These are phyloP conservation scores for Wickerhamomyces alni DNA, from an alignment of 805 yeast species.

Conservation along the genomic window DNA sequence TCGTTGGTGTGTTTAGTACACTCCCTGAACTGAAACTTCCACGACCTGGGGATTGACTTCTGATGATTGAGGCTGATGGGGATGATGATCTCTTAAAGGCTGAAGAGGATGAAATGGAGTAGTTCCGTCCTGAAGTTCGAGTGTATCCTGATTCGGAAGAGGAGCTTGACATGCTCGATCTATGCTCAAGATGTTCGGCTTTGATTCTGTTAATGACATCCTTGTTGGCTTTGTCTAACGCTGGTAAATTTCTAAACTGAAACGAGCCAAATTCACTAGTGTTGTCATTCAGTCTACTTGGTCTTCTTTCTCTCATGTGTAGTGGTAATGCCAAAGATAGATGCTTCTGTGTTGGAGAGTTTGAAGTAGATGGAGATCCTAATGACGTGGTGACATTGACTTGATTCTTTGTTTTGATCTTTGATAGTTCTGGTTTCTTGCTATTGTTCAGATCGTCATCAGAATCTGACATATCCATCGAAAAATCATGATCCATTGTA, in stretches of 20 bases:
- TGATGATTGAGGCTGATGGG: slow-evolving; percentile 28
- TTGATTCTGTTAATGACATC: slow-evolving; percentile 86
- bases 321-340: slow-evolving; percentile 46
- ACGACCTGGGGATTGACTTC: slow-evolving; percentile 28
- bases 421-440: not conserved
- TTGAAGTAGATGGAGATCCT: slow-evolving; percentile 25
- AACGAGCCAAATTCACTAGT: slow-evolving; percentile 85
- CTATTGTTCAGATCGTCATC: slow-evolving; percentile 16
- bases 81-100: slow-evolving; percentile 44
- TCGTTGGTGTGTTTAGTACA: slow-evolving; percentile 14
- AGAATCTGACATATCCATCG: slow-evolving; percentile 31
- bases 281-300: slow-evolving; percentile 66
- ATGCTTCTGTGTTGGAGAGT: slow-evolving; percentile 30
- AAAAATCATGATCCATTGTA: slow-evolving; percentile 51
- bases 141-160: slow-evolving; percentile 27
- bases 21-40: slow-evolving; percentile 15
- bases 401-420: slow-evolving; percentile 3
- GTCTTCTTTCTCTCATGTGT: slow-evolving; percentile 62
- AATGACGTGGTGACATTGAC: slow-evolving; percentile 14
- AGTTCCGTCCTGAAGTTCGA: slow-evolving; percentile 21
- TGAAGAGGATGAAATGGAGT: slow-evolving; percentile 26
- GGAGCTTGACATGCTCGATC: slow-evolving; percentile 31
- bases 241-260: slow-evolving; percentile 81
- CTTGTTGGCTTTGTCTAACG: slow-evolving; percentile 88
- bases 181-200: slow-evolving; percentile 59